Evolutionary conservation across 2,329 filamentous ascomycete genomes (phyloP).

Genomic region (Epichloe sp.): DNA sequence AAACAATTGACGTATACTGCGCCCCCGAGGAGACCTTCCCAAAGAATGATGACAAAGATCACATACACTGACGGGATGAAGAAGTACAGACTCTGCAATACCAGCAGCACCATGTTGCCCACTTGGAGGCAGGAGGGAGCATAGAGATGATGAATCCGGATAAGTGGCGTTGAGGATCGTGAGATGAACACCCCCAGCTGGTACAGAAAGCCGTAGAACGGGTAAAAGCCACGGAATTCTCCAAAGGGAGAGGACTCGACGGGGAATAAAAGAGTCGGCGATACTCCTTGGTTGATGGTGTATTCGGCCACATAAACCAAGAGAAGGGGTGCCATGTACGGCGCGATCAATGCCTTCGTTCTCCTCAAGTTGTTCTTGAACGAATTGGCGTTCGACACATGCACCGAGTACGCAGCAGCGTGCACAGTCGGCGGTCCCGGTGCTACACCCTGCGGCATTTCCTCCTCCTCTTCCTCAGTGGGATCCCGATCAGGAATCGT

Average conservation of each 20-base stretch:
- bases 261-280: constrained; percentile 81
- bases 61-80: constrained; percentile 79
- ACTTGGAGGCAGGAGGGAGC: constrained; percentile 71
- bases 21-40: constrained; percentile 86
- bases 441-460: constrained; percentile 7
- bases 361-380: constrained; percentile 47
- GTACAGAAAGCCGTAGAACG: constrained; percentile 88
- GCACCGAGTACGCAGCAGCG: constrained; percentile 26
- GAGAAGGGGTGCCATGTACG: constrained; percentile 79
- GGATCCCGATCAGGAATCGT: constrained; percentile 31
- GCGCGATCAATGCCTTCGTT: constrained; percentile 56
- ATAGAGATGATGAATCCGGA: constrained; percentile 72
- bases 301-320: constrained; percentile 95
- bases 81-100: constrained; percentile 61
- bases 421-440: constrained; percentile 28
- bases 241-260: constrained; percentile 62
- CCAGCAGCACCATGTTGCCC: constrained; percentile 60
- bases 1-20: constrained; percentile 95
- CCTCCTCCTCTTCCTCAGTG: constrained; percentile 20
- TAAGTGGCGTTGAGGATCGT: constrained; percentile 76
- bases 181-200: constrained; percentile 88
- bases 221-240: constrained; percentile 80
- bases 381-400: constrained; percentile 14
- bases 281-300: constrained; percentile 90
- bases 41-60: constrained; percentile 77